phyloP scores from a whole-genome alignment of 257 asterid genomes.

The Penstemon eatonii region DNA sequence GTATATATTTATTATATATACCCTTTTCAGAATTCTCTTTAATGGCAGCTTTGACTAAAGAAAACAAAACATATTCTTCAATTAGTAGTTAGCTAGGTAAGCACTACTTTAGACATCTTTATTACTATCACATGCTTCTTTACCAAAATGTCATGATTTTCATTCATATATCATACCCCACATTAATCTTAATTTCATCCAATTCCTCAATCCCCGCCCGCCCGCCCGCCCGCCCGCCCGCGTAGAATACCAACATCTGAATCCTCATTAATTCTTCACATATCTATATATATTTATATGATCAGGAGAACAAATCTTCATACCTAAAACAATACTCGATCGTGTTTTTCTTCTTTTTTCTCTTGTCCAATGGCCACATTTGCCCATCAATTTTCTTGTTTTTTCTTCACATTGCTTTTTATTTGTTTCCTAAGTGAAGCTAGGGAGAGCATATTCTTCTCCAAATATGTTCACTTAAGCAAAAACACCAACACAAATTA shows the following conservation, averaged over 20 bases:
- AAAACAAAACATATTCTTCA: background rate
- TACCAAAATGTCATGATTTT: slow-evolving; percentile 37
- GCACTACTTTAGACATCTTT: slow-evolving; percentile 38
- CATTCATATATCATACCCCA: slow-evolving; percentile 32
- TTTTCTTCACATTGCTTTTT: slow-evolving; percentile 29
- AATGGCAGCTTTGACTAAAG: too few relatives aligned
- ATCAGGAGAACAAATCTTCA: slow-evolving; percentile 11
- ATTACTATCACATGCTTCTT: slow-evolving; percentile 48
- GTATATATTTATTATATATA: too few relatives aligned
- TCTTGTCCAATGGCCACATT: slow-evolving; percentile 37
- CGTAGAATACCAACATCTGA: slow-evolving; percentile 2
- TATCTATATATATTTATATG: background rate
- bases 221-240: slow-evolving; percentile 36
- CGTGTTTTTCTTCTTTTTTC: too few relatives aligned
- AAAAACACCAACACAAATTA: slow-evolving; percentile 22
- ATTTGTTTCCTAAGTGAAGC: slow-evolving; percentile 42
- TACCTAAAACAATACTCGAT: background rate
- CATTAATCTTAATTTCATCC: slow-evolving; percentile 10
- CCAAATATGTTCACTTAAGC: slow-evolving; percentile 31
- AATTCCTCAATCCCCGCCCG: slow-evolving; percentile 62
- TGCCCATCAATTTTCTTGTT: slow-evolving; percentile 30
- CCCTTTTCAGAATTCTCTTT: too few relatives aligned
- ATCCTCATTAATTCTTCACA: background rate
- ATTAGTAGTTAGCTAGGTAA: slow-evolving; percentile 19
- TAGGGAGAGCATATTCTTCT: slow-evolving; percentile 51